Evolutionary conservation across 2,329 filamentous ascomycete genomes (phyloP).

Genomic region (Cadophora sp.): DNA sequence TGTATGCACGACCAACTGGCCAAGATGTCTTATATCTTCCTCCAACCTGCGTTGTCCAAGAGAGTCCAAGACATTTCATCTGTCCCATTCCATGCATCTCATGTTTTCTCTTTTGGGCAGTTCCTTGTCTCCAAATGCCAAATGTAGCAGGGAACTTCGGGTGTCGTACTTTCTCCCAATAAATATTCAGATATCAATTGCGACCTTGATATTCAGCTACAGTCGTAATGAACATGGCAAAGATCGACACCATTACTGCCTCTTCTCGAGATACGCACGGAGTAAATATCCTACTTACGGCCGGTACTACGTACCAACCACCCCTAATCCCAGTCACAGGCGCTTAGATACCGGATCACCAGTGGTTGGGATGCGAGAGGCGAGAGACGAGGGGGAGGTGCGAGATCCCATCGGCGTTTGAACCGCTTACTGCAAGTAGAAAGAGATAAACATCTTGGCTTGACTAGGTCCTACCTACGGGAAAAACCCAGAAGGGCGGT

Average conservation of each 20-base stretch:
- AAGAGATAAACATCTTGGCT: no score
- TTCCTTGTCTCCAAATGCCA: not conserved
- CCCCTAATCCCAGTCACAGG: not conserved
- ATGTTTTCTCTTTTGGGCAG: not conserved
- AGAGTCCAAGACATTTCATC: not conserved
- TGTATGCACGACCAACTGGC: not conserved
- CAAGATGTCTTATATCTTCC: not conserved
- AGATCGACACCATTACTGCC: not conserved
- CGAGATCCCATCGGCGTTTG: not conserved
- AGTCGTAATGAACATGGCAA: not conserved
- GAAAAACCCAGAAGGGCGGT: no score
- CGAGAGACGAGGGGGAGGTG: not conserved
- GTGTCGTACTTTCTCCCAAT: constrained; percentile 1
- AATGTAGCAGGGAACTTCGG: not conserved
- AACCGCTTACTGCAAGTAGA: no score
- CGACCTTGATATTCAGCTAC: not conserved
- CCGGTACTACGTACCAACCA: not conserved
- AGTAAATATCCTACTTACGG: not conserved
- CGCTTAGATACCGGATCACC: not conserved
- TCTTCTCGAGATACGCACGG: no score
- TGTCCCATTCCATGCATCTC: not conserved
- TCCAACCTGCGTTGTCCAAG: not conserved
- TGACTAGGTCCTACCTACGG: no score
- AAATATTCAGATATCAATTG: not conserved
- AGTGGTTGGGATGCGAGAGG: not conserved